Conservation (phyloP, 768 basidiomycete species). For the Macrolepiota fuliginosa region DNA sequence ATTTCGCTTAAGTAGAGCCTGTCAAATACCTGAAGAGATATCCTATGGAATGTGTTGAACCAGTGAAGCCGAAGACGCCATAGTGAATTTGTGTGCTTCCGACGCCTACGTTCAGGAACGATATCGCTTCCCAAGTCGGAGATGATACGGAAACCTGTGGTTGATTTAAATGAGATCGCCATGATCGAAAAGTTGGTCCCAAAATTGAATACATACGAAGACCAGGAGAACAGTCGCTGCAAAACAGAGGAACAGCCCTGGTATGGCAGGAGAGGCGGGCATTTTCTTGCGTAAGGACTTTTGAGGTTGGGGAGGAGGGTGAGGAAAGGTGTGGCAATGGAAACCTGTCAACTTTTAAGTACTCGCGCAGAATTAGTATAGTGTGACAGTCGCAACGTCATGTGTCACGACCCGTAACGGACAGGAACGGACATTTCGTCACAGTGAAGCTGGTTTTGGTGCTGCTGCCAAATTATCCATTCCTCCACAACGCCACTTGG, state of each 20-base stretch:
- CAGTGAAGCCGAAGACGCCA: constrained; percentile 80
- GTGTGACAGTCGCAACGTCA: neutral
- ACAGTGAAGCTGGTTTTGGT: neutral
- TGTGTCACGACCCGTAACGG: neutral
- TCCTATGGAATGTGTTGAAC: constrained; percentile 51
- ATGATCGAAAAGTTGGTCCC: neutral
- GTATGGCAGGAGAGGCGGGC: constrained; percentile 53
- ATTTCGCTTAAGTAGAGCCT: neutral
- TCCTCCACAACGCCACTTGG: constrained; percentile 1
- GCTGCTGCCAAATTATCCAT: neutral
- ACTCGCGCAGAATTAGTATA: neutral
- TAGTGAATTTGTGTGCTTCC: constrained; percentile 42
- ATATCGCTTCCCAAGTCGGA: constrained; percentile 72
- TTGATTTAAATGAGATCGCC: neutral
- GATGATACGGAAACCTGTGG: constrained; percentile 64
- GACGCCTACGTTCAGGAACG: constrained; percentile 57
- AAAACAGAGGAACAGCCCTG: constrained; percentile 72
- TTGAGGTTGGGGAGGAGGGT: neutral
- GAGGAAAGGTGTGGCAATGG: neutral
- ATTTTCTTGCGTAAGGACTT: neutral
- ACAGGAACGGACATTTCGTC: neutral
- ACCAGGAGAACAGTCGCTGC: constrained; percentile 67
- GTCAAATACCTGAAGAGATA: constrained; percentile 51
- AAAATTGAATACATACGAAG: constrained; percentile 45
- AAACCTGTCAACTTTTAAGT: constrained; percentile 2